These are phyloP conservation scores for Phoma sp. DNA, from an alignment of 2,329 filamentous ascomycete species.

Conservation along the genomic window DNA sequence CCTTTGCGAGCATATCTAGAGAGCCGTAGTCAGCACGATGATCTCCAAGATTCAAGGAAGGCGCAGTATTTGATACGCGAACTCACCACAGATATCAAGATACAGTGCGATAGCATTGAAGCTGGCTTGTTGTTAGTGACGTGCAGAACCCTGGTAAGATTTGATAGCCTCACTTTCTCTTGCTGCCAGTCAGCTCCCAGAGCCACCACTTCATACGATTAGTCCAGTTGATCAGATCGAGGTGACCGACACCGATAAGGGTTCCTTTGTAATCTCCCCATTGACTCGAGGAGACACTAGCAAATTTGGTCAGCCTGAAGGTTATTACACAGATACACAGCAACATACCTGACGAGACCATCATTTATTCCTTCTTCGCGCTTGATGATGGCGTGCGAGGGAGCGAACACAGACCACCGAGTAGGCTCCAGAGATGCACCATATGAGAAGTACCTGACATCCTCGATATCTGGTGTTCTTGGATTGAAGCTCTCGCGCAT, in stretches of 20 bases:
- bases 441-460: conserved; percentile 69
- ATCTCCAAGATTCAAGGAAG: neutral
- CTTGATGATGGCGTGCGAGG: conserved; percentile 63
- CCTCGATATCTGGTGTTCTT: conserved; percentile 61
- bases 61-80: neutral
- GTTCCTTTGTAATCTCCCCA: conserved; percentile 72
- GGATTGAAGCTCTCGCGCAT: conserved; percentile 67
- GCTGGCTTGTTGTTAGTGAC: conserved; percentile 44
- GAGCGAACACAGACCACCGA: conserved; percentile 64
- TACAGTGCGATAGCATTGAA: conserved; percentile 71
- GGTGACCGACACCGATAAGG: conserved; percentile 67
- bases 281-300: conserved; percentile 62
- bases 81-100: conserved; percentile 69
- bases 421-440: conserved; percentile 65
- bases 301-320: neutral
- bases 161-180: conserved; percentile 55
- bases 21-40: neutral
- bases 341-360: conserved; percentile 63
- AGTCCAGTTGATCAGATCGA: conserved; percentile 73
- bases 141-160: too few relatives aligned
- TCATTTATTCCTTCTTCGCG: conserved; percentile 67
- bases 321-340: neutral
- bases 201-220: conserved; percentile 67
- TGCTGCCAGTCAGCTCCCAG: conserved; percentile 63
- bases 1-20: conserved; percentile 50